A percentile compares a stretch with the other conserved stretches of the same genome.
phyloP scores from a whole-genome alignment of 345 rosid species.

The Citrus medica region DNA sequence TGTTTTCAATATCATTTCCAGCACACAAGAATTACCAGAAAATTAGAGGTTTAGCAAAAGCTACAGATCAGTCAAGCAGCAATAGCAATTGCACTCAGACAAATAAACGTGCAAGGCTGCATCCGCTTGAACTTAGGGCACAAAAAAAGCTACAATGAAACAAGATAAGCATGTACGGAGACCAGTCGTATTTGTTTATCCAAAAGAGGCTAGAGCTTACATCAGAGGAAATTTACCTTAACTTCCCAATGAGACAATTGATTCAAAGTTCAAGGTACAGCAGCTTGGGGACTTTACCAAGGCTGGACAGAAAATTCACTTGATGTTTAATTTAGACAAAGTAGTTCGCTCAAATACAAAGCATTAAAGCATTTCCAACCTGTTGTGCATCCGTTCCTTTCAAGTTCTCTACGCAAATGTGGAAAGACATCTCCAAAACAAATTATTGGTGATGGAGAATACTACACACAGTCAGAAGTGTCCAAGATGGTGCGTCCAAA shows the following conservation, averaged over 20 bases:
- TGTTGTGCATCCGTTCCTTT: not conserved
- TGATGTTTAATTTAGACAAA: not conserved
- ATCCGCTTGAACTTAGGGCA: not conserved
- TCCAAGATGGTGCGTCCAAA: not conserved
- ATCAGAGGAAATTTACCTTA: not conserved
- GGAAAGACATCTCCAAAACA: not conserved
- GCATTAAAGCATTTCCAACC: slow-evolving; percentile 1
- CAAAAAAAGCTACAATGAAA: not conserved
- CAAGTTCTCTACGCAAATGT: not conserved
- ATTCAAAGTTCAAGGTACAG: not conserved
- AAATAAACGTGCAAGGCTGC: not conserved
- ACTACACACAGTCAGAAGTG: not conserved
- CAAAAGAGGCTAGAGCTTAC: not conserved
- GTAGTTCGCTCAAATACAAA: not conserved
- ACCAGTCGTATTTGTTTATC: not conserved
- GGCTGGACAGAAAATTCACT: not conserved
- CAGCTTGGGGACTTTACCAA: not conserved
- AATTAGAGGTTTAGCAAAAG: not conserved
- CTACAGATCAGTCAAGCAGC: too few species aligned
- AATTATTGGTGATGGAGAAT: not conserved
- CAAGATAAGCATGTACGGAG: not conserved
- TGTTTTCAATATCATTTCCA: not conserved
- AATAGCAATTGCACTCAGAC: not conserved
- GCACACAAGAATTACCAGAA: not conserved
- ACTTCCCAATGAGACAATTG: not conserved